Evolutionary conservation across 2,329 filamentous ascomycete genomes (phyloP).

Genomic region (Fonsecaea multimorphosa): DNA sequence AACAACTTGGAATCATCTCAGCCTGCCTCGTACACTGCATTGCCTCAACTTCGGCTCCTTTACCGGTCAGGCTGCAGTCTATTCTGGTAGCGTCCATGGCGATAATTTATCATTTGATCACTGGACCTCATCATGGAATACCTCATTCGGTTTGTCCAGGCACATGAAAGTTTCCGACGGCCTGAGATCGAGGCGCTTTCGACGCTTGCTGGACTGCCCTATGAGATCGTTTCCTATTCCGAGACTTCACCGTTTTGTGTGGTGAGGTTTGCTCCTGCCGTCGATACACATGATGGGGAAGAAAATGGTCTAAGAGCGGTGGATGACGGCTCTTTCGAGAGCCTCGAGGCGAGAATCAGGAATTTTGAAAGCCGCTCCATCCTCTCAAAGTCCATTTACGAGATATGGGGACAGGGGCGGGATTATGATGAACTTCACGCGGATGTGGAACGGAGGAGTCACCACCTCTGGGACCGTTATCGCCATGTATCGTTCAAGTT

Average conservation of each 20-base stretch:
- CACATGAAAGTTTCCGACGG: conserved; percentile 86
- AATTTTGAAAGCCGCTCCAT: conserved; percentile 77
- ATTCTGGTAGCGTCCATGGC: background rate
- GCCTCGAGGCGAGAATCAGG: conserved; percentile 68
- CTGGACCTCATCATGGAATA: conserved; percentile 65
- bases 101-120: background rate
- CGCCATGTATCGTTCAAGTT: conserved; percentile 77
- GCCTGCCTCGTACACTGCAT: background rate
- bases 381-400: conserved; percentile 81
- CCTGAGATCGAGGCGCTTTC: conserved; percentile 79
- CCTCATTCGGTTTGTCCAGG: conserved; percentile 86
- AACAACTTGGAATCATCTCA: background rate
- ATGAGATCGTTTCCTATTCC: conserved; percentile 78
- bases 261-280: conserved; percentile 62
- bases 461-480: conserved; percentile 71
- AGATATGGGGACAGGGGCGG: conserved; percentile 80
- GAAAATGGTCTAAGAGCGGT: background rate
- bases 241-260: conserved; percentile 83
- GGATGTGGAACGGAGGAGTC: conserved; percentile 64
- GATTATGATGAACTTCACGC: conserved; percentile 70
- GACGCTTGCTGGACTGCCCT: conserved; percentile 67
- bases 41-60: background rate
- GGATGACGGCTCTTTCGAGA: conserved; percentile 26
- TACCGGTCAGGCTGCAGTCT: background rate
- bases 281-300: background rate